phyloP scores from a whole-genome alignment of 495 filamentous ascomycete species.

The Podospora conica region DNA sequence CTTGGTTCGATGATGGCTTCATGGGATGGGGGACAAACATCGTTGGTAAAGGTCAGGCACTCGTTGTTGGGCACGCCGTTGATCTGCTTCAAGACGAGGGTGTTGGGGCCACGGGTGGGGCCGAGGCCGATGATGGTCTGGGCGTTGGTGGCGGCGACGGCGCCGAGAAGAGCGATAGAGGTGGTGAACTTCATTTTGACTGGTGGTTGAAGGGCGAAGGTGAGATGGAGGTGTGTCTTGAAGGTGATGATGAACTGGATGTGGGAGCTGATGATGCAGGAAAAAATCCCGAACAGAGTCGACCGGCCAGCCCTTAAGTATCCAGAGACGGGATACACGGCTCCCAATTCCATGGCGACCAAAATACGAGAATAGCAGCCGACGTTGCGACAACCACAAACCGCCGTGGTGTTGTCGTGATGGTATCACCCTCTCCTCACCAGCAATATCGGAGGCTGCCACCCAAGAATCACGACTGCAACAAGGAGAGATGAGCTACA shows the following conservation, averaged over 20 bases:
- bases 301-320: background rate
- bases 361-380: background rate
- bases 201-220: background rate
- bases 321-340: background rate
- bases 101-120: conserved; percentile 12
- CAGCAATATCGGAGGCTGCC: background rate
- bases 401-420: background rate
- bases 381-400: background rate
- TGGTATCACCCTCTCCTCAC: background rate
- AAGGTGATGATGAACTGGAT: background rate
- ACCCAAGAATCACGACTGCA: background rate
- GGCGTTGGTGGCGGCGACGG: conserved; percentile 9
- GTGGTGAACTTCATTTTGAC: conserved; percentile 17
- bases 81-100: conserved; percentile 27
- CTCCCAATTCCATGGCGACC: background rate
- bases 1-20: background rate
- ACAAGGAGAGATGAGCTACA: background rate
- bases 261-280: background rate
- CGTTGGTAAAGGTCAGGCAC: conserved; percentile 32
- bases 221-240: background rate
- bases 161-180: conserved; percentile 5
- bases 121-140: conserved; percentile 9
- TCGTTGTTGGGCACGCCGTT: conserved; percentile 27
- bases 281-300: background rate
- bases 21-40: conserved; percentile 13